phyloP scores from a whole-genome alignment of 805 yeast genomes.

The Wickerhamiella brachini region DNA sequence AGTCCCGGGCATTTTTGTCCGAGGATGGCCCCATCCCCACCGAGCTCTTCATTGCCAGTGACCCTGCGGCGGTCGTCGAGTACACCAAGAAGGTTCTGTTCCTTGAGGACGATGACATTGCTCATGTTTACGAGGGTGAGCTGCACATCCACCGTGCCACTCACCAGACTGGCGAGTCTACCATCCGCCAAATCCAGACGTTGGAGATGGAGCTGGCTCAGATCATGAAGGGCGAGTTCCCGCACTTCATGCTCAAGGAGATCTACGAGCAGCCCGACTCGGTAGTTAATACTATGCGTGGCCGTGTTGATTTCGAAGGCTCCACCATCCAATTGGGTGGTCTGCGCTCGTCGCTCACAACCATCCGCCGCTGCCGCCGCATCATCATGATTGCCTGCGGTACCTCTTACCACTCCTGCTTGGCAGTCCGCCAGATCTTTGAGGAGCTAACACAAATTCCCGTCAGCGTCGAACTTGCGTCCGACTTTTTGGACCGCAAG shows the following conservation, averaged over 20 bases:
- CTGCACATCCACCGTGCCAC: slow-evolving; percentile 95
- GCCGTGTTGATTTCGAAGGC: slow-evolving; percentile 87
- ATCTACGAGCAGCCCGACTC: slow-evolving; percentile 98
- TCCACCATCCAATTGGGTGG: slow-evolving; percentile 78
- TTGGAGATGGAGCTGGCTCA: slow-evolving; percentile 93
- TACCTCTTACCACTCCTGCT: slow-evolving; percentile 95
- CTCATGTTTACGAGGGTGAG: slow-evolving; percentile 96
- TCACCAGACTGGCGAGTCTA: slow-evolving; percentile 67
- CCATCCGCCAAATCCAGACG: slow-evolving; percentile 91
- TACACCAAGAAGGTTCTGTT: slow-evolving; percentile 95
- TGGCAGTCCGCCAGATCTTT: slow-evolving; percentile 90
- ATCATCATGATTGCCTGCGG: slow-evolving; percentile 99
- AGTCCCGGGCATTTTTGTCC: slow-evolving; percentile 90
- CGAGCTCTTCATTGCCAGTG: slow-evolving; percentile 91
- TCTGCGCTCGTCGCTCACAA: slow-evolving; percentile 64
- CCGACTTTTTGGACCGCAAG: slow-evolving; percentile 55
- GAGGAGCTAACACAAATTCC: slow-evolving; percentile 78
- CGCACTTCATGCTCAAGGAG: slow-evolving; percentile 97
- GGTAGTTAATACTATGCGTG: slow-evolving; percentile 97
- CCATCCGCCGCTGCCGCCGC: slow-evolving; percentile 88
- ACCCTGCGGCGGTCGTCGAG: slow-evolving; percentile 91
- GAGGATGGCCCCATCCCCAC: slow-evolving; percentile 94
- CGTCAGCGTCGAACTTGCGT: slow-evolving; percentile 22
- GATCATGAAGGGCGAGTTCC: slow-evolving; percentile 94
- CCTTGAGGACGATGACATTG: slow-evolving; percentile 96